Conservation (phyloP, 352 stramenopile genomes). For the Pythium dissimile region DNA sequence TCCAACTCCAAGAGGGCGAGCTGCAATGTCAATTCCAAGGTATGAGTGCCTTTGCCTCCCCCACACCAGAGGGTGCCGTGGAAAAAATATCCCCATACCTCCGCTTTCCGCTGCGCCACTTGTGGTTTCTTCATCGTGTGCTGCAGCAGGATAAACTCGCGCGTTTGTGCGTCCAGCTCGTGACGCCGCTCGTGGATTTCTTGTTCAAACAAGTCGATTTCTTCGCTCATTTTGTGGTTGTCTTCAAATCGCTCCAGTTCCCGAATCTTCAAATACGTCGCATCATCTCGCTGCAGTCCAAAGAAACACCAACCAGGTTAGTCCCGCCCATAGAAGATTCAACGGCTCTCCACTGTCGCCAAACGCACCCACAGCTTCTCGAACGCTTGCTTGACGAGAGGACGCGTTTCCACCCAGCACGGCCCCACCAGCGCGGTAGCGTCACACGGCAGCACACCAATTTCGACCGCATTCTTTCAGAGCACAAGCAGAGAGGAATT, state of each 20-base stretch:
- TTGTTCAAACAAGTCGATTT: constrained; percentile 54
- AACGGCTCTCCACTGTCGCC: no score
- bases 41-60: no score
- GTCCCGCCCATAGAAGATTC: not conserved
- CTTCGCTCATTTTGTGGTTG: constrained; percentile 47
- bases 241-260: constrained; percentile 62
- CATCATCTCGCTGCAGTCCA: constrained; percentile 63
- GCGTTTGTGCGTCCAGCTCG: constrained; percentile 28
- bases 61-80: no score
- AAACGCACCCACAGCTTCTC: constrained; percentile 57
- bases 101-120: constrained; percentile 42
- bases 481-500: not conserved
- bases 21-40: no score
- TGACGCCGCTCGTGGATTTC: constrained; percentile 47
- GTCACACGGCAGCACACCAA: constrained; percentile 63
- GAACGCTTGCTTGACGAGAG: constrained; percentile 55
- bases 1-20: constrained; percentile 64
- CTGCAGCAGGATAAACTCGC: constrained; percentile 47
- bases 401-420: constrained; percentile 64
- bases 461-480: constrained; percentile 69
- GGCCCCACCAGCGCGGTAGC: constrained; percentile 43
- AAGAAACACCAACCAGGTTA: constrained; percentile 3
- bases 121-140: constrained; percentile 44
- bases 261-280: constrained; percentile 48
- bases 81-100: no score